Base-by-base conservation (phyloP, 2,329 filamentous ascomycete species). In the Fusarium tuaranense region DNA sequence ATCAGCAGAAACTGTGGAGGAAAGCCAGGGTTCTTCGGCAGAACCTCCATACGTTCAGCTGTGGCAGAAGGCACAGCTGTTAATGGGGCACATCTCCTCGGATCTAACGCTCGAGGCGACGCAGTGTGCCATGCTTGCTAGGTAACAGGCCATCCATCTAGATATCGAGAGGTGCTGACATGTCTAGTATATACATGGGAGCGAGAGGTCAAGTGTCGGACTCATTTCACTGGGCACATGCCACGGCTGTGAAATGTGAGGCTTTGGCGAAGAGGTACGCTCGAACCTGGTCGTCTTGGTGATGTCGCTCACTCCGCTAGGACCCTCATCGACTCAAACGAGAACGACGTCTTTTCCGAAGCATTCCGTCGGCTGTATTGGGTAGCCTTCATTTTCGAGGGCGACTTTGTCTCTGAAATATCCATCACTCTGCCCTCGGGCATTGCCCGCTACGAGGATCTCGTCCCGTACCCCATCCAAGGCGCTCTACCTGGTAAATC, bases 371-470 rank as follows among this genome's bases (percentile, higher is more conserved):
- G 79, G 2, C 27, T 81, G 3, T 81, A 78, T 30, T 81, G 80
- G 80, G 70, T 81, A 5, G 75, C 77, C 1, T 80, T 80, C 10
- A 80, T 81, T 4, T 78, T 76, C 44, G 80, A 81, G 32, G 79
- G 80, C 0, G 80, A 81, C 34, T 81, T 80, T 32, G 73, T 78
- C 9, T 81, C 80, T 0, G 80, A 81, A 58, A 73, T 81, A 20
- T 80, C 79, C 0, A 68, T 79, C 2, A 73, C 68, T 0, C 71
- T 79, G 0, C 80, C 80, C 0, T 81, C 80, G 9, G 80, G 80
- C 4, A 80, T 81, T 32, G 73, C 78, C 0, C 68, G 76, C 27
- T 81, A 78, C n/a, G 79, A 81, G 38, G 78, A 81, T 1, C 59
- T 76, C 3, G 65, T 74, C 1, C 71, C 72, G 7, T 74, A 74